phyloP scores from a whole-genome alignment of 1,284 basidiomycete species.

The Phylloboletellus chloephorus region DNA sequence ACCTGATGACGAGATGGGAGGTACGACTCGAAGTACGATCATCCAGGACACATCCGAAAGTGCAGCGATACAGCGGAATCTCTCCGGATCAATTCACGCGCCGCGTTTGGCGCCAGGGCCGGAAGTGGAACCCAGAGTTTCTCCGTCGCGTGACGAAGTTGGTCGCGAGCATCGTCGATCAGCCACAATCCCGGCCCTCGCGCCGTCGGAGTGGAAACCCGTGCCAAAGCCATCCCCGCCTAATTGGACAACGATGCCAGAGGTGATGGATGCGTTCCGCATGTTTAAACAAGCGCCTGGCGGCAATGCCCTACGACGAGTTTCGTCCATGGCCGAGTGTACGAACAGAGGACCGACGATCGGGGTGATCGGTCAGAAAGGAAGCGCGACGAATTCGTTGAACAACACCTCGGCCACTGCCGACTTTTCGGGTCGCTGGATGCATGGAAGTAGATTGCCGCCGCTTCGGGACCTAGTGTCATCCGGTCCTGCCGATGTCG shows the following conservation, averaged over 20 bases:
- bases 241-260: conserved; percentile 20
- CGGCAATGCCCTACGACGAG: conserved; percentile 3
- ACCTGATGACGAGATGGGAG: not conserved
- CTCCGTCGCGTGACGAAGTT: not conserved
- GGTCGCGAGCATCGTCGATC: not conserved
- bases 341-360: conserved; percentile 5
- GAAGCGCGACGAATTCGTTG: conserved; percentile 16
- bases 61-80: conserved; percentile 1
- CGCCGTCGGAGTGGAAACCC: not conserved
- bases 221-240: conserved; percentile 2
- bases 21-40: not conserved
- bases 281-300: conserved; percentile 13
- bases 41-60: not conserved
- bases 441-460: conserved; percentile 7
- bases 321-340: conserved; percentile 8
- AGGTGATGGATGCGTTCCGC: conserved; percentile 17
- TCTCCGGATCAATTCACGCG: conserved; percentile 15
- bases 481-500: conserved; percentile 18
- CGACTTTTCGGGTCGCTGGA: conserved; percentile 9
- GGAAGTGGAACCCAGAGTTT: not conserved
- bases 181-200: not conserved
- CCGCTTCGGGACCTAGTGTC: conserved; percentile 18
- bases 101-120: not conserved
- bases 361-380: conserved; percentile 15
- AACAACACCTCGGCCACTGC: conserved; percentile 12